These are phyloP conservation scores for Celoporthe dispersa DNA, from an alignment of 2,329 filamentous ascomycete species.

Conservation along the genomic window DNA sequence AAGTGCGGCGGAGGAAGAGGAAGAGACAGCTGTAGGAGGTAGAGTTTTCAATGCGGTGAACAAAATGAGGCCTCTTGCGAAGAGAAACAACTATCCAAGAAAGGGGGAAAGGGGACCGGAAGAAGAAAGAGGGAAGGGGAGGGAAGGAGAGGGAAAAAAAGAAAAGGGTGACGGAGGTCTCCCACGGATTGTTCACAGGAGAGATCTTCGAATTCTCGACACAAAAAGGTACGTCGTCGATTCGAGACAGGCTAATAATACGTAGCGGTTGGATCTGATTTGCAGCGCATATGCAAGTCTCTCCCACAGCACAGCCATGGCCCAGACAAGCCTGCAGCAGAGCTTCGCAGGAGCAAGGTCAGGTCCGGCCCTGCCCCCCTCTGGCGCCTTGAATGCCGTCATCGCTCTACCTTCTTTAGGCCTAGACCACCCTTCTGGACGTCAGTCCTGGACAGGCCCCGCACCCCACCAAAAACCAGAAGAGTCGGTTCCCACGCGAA, in stretches of 20 bases:
- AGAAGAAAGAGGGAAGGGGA: too few relatives aligned
- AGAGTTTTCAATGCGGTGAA: background rate
- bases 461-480: background rate
- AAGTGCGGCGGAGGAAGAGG: background rate
- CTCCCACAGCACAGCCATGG: background rate
- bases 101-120: background rate
- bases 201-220: background rate
- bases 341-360: background rate
- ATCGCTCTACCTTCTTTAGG: slow-evolving; percentile 24
- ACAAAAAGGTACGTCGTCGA: background rate
- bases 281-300: slow-evolving; percentile 4
- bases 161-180: background rate
- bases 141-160: background rate
- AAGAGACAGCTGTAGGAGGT: background rate
- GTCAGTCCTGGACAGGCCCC: background rate
- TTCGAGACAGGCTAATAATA: background rate
- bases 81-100: background rate
- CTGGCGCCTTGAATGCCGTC: slow-evolving; percentile 23
- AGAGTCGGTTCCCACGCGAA: background rate
- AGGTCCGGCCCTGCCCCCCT: background rate
- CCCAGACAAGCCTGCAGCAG: background rate
- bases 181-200: background rate
- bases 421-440: slow-evolving; percentile 6
- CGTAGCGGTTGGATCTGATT: background rate
- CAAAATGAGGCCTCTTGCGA: background rate